Percentiles rank a stretch among this genome's conserved stretches.
Evolutionary conservation across 768 basidiomycete species (phyloP).

Genomic region (Neoboletus subvelutipes): DNA sequence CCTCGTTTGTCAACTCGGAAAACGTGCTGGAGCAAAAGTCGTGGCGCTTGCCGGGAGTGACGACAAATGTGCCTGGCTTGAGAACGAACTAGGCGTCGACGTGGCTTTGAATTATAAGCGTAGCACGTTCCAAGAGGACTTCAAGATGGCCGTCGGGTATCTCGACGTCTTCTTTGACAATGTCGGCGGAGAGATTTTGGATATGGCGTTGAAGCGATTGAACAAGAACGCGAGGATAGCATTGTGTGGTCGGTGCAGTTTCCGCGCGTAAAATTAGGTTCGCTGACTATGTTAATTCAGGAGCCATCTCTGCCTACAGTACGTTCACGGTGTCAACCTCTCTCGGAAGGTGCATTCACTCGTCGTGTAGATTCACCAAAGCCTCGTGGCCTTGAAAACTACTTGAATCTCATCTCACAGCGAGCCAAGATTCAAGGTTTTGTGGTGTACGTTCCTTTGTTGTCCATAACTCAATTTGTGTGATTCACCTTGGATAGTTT

Average conservation of each 20-base stretch:
- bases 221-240: constrained; percentile 77
- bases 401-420: constrained; percentile 68
- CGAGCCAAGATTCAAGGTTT: constrained; percentile 85
- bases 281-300: constrained; percentile 35
- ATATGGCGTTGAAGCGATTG: constrained; percentile 71
- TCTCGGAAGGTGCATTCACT: neutral
- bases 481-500: constrained; percentile 43
- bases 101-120: constrained; percentile 88
- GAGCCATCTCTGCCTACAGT: constrained; percentile 87
- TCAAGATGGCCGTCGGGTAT: constrained; percentile 69
- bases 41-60: constrained; percentile 83
- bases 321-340: constrained; percentile 25
- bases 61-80: constrained; percentile 87
- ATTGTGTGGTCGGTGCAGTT: constrained; percentile 65
- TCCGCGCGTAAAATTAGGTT: neutral
- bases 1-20: constrained; percentile 81
- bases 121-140: constrained; percentile 63
- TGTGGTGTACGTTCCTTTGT: constrained; percentile 55
- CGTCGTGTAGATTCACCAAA: constrained; percentile 47
- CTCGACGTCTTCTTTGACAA: constrained; percentile 88
- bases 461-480: no score
- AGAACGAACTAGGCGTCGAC: constrained; percentile 79
- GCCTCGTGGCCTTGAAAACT: constrained; percentile 67
- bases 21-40: constrained; percentile 75
- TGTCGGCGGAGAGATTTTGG: constrained; percentile 78